phyloP scores from a whole-genome alignment of 2,329 filamentous ascomycete species.

The Stachybotrys chlorohalonatus region DNA sequence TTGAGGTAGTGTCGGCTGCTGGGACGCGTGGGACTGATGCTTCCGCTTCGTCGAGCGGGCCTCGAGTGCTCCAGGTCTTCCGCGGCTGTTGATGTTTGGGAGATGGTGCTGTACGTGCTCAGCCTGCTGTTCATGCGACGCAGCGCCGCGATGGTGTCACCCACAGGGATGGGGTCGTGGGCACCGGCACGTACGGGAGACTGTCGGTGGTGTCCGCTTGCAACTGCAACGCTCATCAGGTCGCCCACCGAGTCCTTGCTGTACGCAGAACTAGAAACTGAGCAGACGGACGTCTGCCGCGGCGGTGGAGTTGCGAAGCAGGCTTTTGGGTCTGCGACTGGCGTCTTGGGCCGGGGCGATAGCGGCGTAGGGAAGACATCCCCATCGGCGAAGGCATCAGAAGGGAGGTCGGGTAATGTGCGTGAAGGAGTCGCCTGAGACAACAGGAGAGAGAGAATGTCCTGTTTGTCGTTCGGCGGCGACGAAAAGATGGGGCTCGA shows the following conservation, averaged over 20 bases:
- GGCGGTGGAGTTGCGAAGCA: constrained; percentile 5
- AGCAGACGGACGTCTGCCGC: constrained; percentile 11
- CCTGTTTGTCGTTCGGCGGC: constrained; percentile 11
- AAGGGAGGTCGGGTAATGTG: constrained; percentile 19
- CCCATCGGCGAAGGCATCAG: constrained; percentile 17
- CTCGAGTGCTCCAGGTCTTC: too few species aligned
- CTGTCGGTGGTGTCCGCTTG: constrained; percentile 13
- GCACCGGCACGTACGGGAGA: constrained; percentile 4
- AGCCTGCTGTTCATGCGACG: constrained; percentile 49
- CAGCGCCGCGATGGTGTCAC: constrained; percentile 40
- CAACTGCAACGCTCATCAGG: constrained; percentile 6
- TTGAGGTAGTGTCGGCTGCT: constrained; percentile 38
- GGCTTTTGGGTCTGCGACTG: constrained; percentile 4
- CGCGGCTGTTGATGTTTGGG: constrained; percentile 18
- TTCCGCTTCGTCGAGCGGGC: constrained; percentile 10
- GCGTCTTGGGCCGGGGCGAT: constrained; percentile 12
- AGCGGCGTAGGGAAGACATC: constrained; percentile 15
- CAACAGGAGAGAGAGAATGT: constrained; percentile 22
- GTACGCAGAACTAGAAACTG: constrained; percentile 16
- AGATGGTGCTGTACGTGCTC: constrained; percentile 33
- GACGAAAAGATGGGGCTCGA: constrained; percentile 3
- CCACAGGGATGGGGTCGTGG: constrained; percentile 15
- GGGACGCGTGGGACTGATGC: constrained; percentile 24
- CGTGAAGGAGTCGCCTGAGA: constrained; percentile 11
- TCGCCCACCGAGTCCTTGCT: constrained; percentile 3